Evolutionary conservation across 768 basidiomycete species (phyloP).

Genomic region (Paxillus ammoniavirescens): DNA sequence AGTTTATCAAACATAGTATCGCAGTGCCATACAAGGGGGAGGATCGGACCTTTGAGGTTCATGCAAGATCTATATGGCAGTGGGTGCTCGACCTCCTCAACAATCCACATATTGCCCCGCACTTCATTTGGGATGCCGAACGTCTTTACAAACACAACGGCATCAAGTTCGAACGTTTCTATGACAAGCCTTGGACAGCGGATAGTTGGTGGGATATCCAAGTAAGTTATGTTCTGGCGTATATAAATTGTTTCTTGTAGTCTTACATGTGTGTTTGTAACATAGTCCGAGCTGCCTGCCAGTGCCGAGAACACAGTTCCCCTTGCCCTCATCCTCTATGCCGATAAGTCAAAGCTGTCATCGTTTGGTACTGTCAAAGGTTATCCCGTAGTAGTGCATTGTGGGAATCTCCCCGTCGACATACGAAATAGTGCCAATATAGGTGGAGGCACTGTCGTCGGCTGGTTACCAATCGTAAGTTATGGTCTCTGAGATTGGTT

Average conservation of each 20-base stretch:
- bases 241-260: no score
- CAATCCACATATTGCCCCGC: background rate
- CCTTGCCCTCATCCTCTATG: constrained; percentile 14
- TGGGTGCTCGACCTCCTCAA: constrained; percentile 5
- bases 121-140: constrained; percentile 33
- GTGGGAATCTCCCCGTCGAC: constrained; percentile 15
- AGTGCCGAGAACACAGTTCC: background rate
- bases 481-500: background rate
- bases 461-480: constrained; percentile 18
- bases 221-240: constrained; percentile 18
- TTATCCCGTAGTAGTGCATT: constrained; percentile 15
- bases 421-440: constrained; percentile 15
- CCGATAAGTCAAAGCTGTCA: constrained; percentile 17
- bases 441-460: constrained; percentile 14
- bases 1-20: constrained; percentile 3
- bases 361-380: constrained; percentile 19
- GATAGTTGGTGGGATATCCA: constrained; percentile 37
- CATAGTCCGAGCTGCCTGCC: background rate
- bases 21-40: constrained; percentile 7
- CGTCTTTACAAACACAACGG: constrained; percentile 27
- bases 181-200: constrained; percentile 38
- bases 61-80: constrained; percentile 1
- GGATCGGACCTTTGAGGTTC: background rate
- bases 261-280: background rate
- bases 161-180: constrained; percentile 22